These are phyloP conservation scores for Aciculosporium take DNA, from an alignment of 2,329 filamentous ascomycete species.

Conservation along the genomic window DNA sequence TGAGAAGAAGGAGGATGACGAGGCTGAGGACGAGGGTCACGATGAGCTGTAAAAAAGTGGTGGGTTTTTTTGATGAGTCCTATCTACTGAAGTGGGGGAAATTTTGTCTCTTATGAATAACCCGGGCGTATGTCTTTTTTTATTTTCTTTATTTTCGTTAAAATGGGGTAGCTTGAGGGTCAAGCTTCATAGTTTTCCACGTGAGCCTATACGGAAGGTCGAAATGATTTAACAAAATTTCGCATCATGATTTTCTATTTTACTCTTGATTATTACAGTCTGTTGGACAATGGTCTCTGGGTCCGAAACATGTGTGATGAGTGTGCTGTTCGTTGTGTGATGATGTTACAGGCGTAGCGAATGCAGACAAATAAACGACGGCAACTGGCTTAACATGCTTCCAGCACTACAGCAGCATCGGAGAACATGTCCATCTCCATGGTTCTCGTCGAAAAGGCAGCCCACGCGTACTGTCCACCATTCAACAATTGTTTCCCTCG, in stretches of 20 bases:
- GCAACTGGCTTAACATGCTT: not conserved
- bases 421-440: too few relatives aligned
- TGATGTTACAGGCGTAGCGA: constrained; percentile 1
- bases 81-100: constrained; percentile 12
- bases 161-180: constrained; percentile 7
- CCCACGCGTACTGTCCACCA: not conserved
- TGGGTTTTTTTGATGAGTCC: constrained; percentile 2
- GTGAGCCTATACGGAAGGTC: constrained; percentile 11
- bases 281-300: not conserved
- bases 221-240: not conserved
- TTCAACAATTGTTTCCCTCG: not conserved
- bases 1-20: constrained; percentile 32
- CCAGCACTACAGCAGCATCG: not conserved
- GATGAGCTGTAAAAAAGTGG: constrained; percentile 57
- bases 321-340: not conserved
- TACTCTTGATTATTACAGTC: not conserved
- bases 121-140: constrained; percentile 17
- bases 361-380: not conserved
- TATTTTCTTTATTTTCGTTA: not conserved
- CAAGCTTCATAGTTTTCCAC: constrained; percentile 15
- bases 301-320: not conserved
- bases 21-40: constrained; percentile 28
- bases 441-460: not conserved
- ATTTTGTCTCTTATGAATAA: constrained; percentile 18
- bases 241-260: not conserved